Base-by-base conservation (phyloP, 345 rosid genomes). In the Mercurialis annua region DNA sequence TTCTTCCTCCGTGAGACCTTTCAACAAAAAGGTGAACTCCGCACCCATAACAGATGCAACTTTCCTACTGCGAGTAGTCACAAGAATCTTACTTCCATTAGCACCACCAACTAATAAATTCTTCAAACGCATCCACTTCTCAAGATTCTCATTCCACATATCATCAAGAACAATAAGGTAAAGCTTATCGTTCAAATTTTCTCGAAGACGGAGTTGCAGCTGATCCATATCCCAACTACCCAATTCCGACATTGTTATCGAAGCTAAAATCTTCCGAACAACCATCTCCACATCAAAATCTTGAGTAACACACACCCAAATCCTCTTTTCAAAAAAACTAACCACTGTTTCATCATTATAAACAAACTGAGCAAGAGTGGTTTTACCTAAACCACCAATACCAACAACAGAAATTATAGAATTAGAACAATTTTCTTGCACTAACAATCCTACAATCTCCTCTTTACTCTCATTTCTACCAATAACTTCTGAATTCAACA, bases 341-440 rank as follows among this genome's bases (percentile, higher is more conserved):
- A 29, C 52, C 18, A 66, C 61, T 12, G 38, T 66, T 15, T 66
- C 62, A 66, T 55, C 53, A 55, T 55, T 66, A 46, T 66, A 66
- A 10, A 66, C 62, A 15, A 54, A 43, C 20, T 54, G 62, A 12
- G 61, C 70, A 54, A 66, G 70, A 10, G 70, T 66, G 7, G 70
- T 66, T 47, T 66, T 66, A 40, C 70, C 62, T 54, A 66, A 29
- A 12, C 70, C 70, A 11, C 62, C 70, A 42, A 66, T 54, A n/a
- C 70, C 70, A 66, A 66, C 42, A 40, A 54, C 12, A 26, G 62
- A 52, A 18, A 66, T 42, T 3, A 66, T 24, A 20, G n/a, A n/a
- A n/a, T n/a, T n/a, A n/a, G 62, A 42, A 27, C 27, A 34, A 23
- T 40, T 55, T 43, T 55, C 70, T 18, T 53, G 27, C 20, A 42